These are phyloP conservation scores for Keqinozyma sinolaborantium DNA, from an alignment of 1,139 yeast species.

Conservation along the genomic window DNA sequence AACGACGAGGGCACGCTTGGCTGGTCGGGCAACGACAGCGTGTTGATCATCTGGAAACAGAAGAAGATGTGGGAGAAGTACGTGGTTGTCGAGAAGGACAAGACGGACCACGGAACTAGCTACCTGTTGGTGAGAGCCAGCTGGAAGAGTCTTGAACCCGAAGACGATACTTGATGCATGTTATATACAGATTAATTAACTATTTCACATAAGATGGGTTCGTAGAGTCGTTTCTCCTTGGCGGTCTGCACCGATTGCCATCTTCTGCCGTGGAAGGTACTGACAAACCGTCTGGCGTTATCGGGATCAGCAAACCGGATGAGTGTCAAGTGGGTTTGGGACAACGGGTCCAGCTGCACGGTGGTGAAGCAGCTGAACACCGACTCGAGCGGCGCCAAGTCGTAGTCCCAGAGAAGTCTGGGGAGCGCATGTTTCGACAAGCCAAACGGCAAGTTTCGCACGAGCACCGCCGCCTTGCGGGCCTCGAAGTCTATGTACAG, in stretches of 20 bases:
- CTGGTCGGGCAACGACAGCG: constrained; percentile 69
- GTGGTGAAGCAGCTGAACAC: constrained; percentile 12
- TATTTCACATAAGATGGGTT: constrained; percentile 38
- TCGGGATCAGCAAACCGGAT: constrained; percentile 45
- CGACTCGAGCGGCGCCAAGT: constrained; percentile 17
- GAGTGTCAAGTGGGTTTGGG: constrained; percentile 27
- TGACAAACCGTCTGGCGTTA: constrained; percentile 52
- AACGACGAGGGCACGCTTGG: constrained; percentile 68
- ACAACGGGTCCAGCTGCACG: constrained; percentile 23
- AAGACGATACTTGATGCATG: constrained; percentile 1
- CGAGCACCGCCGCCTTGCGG: constrained; percentile 24
- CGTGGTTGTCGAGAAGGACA: constrained; percentile 48
- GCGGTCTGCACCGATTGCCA: constrained; percentile 32
- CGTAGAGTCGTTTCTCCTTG: constrained; percentile 28
- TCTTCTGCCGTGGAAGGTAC: constrained; percentile 50
- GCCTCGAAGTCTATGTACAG: constrained; percentile 7
- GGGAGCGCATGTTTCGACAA: constrained; percentile 28
- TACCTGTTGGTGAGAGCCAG: constrained; percentile 72
- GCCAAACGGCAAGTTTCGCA: constrained; percentile 40
- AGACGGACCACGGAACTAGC: constrained; percentile 10
- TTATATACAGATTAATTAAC: constrained; percentile 16
- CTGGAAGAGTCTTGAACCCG: constrained; percentile 60
- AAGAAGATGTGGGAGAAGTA: constrained; percentile 85
- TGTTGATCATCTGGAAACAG: constrained; percentile 69
- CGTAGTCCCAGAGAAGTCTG: constrained; percentile 39